These are phyloP conservation scores for Gymnopilus junonius DNA, from an alignment of 768 basidiomycete species.

Conservation along the genomic window DNA sequence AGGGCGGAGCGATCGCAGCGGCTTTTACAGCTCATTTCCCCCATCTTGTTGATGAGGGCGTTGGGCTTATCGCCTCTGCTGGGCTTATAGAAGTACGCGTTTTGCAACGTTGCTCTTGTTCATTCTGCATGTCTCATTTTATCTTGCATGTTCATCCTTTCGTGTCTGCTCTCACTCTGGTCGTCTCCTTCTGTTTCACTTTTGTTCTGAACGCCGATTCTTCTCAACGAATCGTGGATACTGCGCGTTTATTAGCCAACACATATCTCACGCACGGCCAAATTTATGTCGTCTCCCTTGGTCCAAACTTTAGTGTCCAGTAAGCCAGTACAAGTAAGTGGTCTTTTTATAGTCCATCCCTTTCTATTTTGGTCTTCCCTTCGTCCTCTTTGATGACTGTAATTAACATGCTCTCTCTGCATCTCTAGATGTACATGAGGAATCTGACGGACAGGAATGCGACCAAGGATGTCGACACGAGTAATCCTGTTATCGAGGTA, in stretches of 20 bases:
- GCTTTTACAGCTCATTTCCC: conserved; percentile 77
- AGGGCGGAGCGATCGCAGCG: conserved; percentile 79
- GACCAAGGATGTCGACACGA: conserved; percentile 16
- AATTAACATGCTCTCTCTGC: neutral
- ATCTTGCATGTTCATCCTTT: conserved; percentile 1
- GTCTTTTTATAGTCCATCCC: neutral
- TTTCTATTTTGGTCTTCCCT: neutral
- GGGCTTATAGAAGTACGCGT: conserved; percentile 66
- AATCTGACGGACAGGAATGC: conserved; percentile 43
- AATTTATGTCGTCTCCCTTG: conserved; percentile 78
- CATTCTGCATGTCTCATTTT: neutral
- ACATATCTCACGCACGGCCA: conserved; percentile 75
- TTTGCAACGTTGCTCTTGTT: neutral
- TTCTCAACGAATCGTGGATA: neutral
- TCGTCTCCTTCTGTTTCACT: no score
- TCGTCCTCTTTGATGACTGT: neutral
- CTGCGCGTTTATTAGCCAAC: conserved; percentile 42
- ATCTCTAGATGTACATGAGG: conserved; percentile 53
- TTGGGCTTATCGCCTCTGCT: conserved; percentile 70
- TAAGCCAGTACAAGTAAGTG: conserved; percentile 59
- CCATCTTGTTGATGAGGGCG: conserved; percentile 64
- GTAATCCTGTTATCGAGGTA: conserved; percentile 50
- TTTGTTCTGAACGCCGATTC: neutral
- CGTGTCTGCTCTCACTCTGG: neutral
- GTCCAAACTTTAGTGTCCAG: conserved; percentile 71